Conservation (phyloP, 129 eudicot species). For the Deinandra increscens region DNA sequence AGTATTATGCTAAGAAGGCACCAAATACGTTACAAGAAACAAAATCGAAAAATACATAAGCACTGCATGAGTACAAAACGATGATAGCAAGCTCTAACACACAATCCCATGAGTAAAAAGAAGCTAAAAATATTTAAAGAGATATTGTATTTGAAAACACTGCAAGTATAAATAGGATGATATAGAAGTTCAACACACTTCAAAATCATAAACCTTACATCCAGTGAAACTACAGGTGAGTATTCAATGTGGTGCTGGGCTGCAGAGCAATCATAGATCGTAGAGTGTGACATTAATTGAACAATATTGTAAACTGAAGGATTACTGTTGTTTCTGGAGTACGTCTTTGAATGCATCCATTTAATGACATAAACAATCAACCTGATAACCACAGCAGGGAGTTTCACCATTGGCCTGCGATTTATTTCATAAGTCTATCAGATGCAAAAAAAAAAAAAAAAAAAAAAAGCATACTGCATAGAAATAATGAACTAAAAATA, state of each 20-base stretch:
- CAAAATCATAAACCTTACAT: constrained; percentile 47
- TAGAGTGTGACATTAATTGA: constrained; percentile 53
- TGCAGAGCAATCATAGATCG: constrained; percentile 72
- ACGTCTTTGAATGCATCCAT: constrained; percentile 45
- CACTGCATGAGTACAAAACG: neutral
- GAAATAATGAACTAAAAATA: neutral
- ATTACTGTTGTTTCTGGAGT: constrained; percentile 35
- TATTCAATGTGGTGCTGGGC: constrained; percentile 71
- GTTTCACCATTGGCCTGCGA: constrained; percentile 67
- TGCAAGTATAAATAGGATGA: neutral
- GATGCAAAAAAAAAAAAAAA: neutral
- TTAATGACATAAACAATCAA: constrained; percentile 40
- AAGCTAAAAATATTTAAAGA: neutral
- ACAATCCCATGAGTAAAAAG: neutral
- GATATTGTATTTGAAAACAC: neutral
- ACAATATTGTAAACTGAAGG: constrained; percentile 45
- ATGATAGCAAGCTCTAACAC: neutral
- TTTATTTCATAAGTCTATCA: constrained; percentile 19
- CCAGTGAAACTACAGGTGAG: constrained; percentile 65
- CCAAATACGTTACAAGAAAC: neutral
- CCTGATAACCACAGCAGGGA: constrained; percentile 47
- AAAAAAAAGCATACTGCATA: neutral
- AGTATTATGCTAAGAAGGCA: constrained; percentile 13
- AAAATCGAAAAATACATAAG: neutral
- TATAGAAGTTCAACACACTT: constrained; percentile 14